phyloP scores from a whole-genome alignment of 495 filamentous ascomycete genomes.

The Podospora tetraspora region DNA sequence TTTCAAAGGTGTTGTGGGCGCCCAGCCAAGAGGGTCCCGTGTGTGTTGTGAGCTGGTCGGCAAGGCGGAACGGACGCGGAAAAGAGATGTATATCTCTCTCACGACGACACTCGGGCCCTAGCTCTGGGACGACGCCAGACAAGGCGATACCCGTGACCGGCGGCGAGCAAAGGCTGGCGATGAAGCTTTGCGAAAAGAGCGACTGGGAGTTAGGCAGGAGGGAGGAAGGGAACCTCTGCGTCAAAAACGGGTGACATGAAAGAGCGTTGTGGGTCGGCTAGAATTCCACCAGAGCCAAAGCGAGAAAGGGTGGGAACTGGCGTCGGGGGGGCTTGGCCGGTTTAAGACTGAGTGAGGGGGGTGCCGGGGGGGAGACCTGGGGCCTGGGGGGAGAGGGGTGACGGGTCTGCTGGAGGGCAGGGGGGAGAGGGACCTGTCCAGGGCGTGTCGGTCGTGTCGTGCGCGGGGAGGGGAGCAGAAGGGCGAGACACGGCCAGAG shows the following conservation, averaged over 20 bases:
- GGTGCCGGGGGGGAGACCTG: constrained; percentile 6
- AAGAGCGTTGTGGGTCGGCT: constrained; percentile 31
- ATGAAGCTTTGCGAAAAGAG: constrained; percentile 31
- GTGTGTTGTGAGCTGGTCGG: not conserved
- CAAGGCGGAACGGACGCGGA: not conserved
- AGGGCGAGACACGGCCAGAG: constrained; percentile 11
- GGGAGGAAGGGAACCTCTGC: constrained; percentile 15
- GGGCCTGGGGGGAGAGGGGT: not conserved
- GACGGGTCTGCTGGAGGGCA: constrained; percentile 12
- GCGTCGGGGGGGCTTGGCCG: constrained; percentile 24
- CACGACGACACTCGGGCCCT: not conserved
- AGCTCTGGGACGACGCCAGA: not conserved
- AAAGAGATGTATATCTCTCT: not conserved
- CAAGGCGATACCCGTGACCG: not conserved
- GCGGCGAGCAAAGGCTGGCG: not conserved
- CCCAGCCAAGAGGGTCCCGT: not conserved
- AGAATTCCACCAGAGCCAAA: constrained; percentile 20
- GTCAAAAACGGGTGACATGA: constrained; percentile 19
- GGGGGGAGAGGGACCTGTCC: constrained; percentile 12
- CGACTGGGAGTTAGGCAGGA: constrained; percentile 39
- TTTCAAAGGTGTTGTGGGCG: not conserved
- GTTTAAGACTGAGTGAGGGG: constrained; percentile 29
- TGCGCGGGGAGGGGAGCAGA: constrained; percentile 9
- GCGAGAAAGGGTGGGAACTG: constrained; percentile 18
- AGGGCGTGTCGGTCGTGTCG: not conserved